These are phyloP conservation scores for Lipomyces sp. DNA, from an alignment of 805 yeast genomes.

Conservation along the genomic window DNA sequence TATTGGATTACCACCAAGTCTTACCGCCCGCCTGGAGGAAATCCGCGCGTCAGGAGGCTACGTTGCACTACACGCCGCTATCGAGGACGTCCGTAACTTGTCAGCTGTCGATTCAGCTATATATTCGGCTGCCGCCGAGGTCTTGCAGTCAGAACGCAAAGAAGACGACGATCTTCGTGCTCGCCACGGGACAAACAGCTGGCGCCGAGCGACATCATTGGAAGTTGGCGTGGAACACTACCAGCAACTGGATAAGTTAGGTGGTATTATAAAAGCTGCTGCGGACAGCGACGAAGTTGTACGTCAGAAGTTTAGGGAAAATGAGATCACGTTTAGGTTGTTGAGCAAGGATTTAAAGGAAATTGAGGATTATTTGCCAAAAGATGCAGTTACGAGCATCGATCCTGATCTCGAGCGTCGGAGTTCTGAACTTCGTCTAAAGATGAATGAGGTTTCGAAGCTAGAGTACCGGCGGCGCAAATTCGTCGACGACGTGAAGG, in stretches of 20 bases:
- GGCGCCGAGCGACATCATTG: conserved; percentile 58
- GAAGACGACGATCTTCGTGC: conserved; percentile 60
- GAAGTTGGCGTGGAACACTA: conserved; percentile 52
- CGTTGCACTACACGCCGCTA: conserved; percentile 49
- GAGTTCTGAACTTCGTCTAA: conserved; percentile 43
- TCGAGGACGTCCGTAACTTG: conserved; percentile 54
- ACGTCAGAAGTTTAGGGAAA: conserved; percentile 52
- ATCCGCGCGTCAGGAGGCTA: conserved; percentile 61
- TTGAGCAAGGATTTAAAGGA: conserved; percentile 49
- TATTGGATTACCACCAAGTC: conserved; percentile 61
- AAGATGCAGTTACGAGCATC: conserved; percentile 41
- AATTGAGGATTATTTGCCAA: conserved; percentile 44
- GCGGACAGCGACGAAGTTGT: conserved; percentile 64
- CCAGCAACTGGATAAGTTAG: conserved; percentile 53
- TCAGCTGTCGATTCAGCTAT: conserved; percentile 41
- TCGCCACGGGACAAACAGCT: conserved; percentile 58
- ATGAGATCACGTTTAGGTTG: conserved; percentile 54
- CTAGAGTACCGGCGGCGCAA: conserved; percentile 39
- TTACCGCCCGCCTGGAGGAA: conserved; percentile 60
- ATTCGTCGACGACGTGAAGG: conserved; percentile 36
- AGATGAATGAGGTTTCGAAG: conserved; percentile 34
- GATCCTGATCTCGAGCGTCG: conserved; percentile 48
- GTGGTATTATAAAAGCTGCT: conserved; percentile 61
- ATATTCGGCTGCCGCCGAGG: conserved; percentile 41
- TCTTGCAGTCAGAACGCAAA: conserved; percentile 55